Percentiles rank a stretch among this genome's conserved stretches.
These are phyloP conservation scores for Leptomonas pyrrhocoris DNA, from an alignment of 208 protist species.

Conservation along the genomic window DNA sequence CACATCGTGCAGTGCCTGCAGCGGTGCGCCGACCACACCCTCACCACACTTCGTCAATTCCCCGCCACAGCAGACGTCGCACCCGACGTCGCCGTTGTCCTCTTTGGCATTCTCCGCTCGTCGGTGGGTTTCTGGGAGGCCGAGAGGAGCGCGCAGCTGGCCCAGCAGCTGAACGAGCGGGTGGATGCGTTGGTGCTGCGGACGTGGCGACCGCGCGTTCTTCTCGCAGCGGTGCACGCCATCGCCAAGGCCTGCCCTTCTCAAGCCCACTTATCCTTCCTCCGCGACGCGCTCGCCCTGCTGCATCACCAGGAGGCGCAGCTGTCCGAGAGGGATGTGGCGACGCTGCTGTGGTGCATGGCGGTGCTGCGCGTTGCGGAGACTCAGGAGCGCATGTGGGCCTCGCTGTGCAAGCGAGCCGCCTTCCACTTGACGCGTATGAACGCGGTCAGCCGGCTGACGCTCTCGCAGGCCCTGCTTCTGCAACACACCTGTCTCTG, in stretches of 20 bases:
- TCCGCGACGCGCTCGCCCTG: conserved; percentile 41
- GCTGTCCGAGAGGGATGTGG: conserved; percentile 50
- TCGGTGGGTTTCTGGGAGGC: conserved; percentile 28
- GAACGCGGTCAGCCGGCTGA: conserved; percentile 40
- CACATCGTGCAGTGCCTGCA: conserved; percentile 9
- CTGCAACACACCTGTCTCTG: conserved; percentile 31
- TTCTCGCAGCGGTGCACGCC: conserved; percentile 57
- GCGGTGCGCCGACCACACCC: conserved; percentile 12
- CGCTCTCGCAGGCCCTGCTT: conserved; percentile 59
- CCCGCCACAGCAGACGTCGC: conserved; percentile 24
- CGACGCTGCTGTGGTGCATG: conserved; percentile 69
- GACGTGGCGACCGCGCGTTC: conserved; percentile 48
- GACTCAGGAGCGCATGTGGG: conserved; percentile 49
- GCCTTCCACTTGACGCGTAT: conserved; percentile 42
- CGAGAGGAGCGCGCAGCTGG: conserved; percentile 29
- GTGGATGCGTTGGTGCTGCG: conserved; percentile 39
- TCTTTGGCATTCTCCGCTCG: conserved; percentile 44
- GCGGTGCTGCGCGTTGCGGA: conserved; percentile 37
- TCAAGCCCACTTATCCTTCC: conserved; percentile 28
- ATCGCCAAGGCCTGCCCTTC: conserved; percentile 51
- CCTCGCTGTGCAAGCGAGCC: conserved; percentile 49
- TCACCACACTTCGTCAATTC: conserved; percentile 31
- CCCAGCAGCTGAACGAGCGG: conserved; percentile 39
- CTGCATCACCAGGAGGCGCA: conserved; percentile 47
- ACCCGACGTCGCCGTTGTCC: conserved; percentile 33